phyloP scores from a whole-genome alignment of 225 moss, liverwort and hornwort species.

The Marchantia paleacea region DNA sequence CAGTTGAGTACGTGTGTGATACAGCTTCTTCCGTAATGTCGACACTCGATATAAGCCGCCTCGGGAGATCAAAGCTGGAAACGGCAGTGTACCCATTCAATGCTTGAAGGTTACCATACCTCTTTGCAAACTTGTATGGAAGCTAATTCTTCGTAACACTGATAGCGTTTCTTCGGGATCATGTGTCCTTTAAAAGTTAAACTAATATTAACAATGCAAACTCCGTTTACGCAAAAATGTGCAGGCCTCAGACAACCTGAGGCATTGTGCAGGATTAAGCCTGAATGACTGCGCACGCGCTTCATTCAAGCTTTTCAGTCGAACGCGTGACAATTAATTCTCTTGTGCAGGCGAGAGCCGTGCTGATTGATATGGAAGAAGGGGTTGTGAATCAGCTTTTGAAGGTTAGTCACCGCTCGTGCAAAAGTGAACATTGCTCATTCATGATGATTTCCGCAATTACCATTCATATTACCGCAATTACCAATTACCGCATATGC shows the following conservation, averaged over 20 bases:
- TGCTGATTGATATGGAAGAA: slow-evolving; percentile 95
- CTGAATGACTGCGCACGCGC: background rate
- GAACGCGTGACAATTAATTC: background rate
- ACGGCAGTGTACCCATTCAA: slow-evolving; percentile 52
- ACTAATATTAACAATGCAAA: background rate
- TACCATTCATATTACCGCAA: background rate
- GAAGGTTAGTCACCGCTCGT: slow-evolving; percentile 41
- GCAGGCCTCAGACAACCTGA: background rate
- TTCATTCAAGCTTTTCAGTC: too few relatives aligned
- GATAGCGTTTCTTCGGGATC: background rate
- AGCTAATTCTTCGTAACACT: background rate
- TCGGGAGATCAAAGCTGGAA: slow-evolving; percentile 51
- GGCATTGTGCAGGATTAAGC: background rate
- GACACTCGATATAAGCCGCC: slow-evolving; percentile 71
- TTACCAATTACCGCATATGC: too few relatives aligned
- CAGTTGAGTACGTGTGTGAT: background rate
- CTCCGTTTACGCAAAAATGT: too few relatives aligned
- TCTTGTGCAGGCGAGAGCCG: slow-evolving; percentile 69
- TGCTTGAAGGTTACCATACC: slow-evolving; percentile 58
- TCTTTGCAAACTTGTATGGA: background rate
- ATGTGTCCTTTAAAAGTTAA: background rate
- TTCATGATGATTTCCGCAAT: background rate
- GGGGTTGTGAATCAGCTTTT: slow-evolving; percentile 79
- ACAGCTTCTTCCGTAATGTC: slow-evolving; percentile 87
- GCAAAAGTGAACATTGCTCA: background rate